A percentile compares a stretch with the other conserved stretches of the same genome.
These are phyloP conservation scores for Ganoderma boninense DNA, from an alignment of 1,284 basidiomycete genomes.

Conservation along the genomic window DNA sequence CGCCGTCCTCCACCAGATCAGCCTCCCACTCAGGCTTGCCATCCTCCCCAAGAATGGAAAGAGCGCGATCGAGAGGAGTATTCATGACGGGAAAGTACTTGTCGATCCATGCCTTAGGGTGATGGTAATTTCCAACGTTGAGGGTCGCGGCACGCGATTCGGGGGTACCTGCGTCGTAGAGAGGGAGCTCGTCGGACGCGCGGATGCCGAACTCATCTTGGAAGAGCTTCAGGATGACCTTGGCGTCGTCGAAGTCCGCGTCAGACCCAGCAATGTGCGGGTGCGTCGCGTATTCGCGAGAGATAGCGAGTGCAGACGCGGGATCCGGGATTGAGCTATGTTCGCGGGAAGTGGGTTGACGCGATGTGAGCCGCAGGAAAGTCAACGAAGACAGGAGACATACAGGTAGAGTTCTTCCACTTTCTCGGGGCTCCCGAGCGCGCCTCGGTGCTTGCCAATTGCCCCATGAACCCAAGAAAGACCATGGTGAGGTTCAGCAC, in stretches of 20 bases:
- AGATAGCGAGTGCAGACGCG: constrained; percentile 62
- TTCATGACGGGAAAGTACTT: constrained; percentile 87
- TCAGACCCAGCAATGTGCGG: constrained; percentile 78
- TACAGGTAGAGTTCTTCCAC: constrained; percentile 40
- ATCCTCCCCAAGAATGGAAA: constrained; percentile 66
- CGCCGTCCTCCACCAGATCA: constrained; percentile 73
- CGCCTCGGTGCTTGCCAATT: background rate
- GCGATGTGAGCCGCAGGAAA: background rate
- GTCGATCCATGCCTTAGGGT: constrained; percentile 80
- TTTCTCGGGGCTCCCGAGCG: constrained; percentile 18
- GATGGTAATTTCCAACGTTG: constrained; percentile 51
- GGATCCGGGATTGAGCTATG: constrained; percentile 64
- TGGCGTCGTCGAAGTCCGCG: constrained; percentile 72
- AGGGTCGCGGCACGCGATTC: constrained; percentile 73
- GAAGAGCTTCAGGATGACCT: constrained; percentile 68
- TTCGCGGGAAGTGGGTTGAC: background rate
- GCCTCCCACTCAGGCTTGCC: constrained; percentile 74
- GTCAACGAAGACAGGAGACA: constrained; percentile 9
- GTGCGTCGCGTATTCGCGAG: constrained; percentile 67
- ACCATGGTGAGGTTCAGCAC: background rate
- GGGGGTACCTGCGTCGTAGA: constrained; percentile 71
- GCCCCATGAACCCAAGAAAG: constrained; percentile 25
- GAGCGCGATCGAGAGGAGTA: constrained; percentile 68
- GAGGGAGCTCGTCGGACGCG: constrained; percentile 50
- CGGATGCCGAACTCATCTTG: constrained; percentile 66